Conservation (phyloP, 202 grass and related monocot genomes). For the Eragrostis tef region DNA sequence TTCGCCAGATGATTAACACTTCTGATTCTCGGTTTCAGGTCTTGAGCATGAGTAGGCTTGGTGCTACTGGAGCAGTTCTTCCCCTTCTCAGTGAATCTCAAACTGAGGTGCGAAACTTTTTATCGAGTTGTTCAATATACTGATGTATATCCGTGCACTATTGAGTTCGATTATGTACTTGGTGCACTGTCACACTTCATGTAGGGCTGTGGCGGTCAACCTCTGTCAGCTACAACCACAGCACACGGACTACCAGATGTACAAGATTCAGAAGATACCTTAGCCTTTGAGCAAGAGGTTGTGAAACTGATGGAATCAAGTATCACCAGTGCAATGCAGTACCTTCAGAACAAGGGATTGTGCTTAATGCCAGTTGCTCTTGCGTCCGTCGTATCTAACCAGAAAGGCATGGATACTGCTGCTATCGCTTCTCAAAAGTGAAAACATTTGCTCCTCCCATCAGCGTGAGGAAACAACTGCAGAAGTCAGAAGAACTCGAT, state of each 20-base stretch:
- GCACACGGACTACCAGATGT: slow-evolving; percentile 32
- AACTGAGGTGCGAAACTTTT: slow-evolving; percentile 57
- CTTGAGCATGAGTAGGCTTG: slow-evolving; percentile 84
- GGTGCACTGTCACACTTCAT: slow-evolving; percentile 18
- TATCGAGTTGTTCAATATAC: slow-evolving; percentile 14
- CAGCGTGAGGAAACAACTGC: too few species aligned
- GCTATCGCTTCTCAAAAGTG: slow-evolving; percentile 50
- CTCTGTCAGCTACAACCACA: slow-evolving; percentile 42
- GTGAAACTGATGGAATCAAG: slow-evolving; percentile 79
- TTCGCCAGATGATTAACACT: slow-evolving; percentile 36
- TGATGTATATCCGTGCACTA: background rate
- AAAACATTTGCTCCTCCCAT: slow-evolving; percentile 19
- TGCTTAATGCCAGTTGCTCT: slow-evolving; percentile 79
- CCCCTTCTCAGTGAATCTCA: slow-evolving; percentile 68
- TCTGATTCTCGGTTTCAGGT: slow-evolving; percentile 53
- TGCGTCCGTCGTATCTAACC: slow-evolving; percentile 62
- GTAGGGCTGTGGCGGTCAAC: slow-evolving; percentile 30
- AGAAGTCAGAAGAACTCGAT: background rate
- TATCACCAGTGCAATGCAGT: slow-evolving; percentile 76
- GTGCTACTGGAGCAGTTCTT: slow-evolving; percentile 74
- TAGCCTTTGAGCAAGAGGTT: slow-evolving; percentile 71
- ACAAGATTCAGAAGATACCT: slow-evolving; percentile 49
- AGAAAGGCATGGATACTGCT: slow-evolving; percentile 55
- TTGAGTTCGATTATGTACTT: slow-evolving; percentile 1
- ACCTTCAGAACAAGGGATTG: slow-evolving; percentile 74